These are phyloP conservation scores for Cicer cuneatum DNA, from an alignment of 306 rosid species.

Conservation along the genomic window DNA sequence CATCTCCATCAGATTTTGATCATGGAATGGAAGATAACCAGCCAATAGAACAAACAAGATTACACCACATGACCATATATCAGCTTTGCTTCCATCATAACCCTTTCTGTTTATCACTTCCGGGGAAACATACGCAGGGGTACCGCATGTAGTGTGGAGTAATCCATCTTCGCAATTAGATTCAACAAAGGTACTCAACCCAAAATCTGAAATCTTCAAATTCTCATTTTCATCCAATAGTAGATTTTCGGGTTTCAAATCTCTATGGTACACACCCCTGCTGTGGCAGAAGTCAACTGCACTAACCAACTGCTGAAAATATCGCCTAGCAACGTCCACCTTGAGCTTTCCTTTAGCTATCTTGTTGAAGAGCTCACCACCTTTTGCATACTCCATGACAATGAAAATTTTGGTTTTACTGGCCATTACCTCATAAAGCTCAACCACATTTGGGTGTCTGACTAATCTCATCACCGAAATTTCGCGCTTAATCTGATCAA, in stretches of 20 bases:
- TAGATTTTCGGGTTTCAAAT: conserved; percentile 91
- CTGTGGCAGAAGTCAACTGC: conserved; percentile 97
- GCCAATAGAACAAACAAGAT: conserved; percentile 87
- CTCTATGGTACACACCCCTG: conserved; percentile 88
- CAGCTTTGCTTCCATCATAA: conserved; percentile 90
- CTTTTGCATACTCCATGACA: conserved; percentile 89
- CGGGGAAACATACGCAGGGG: conserved; percentile 96
- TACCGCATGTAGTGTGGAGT: conserved; percentile 96
- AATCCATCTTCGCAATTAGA: conserved; percentile 83
- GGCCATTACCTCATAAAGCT: conserved; percentile 98
- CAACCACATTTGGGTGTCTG: conserved; percentile 83
- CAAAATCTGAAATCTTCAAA: conserved; percentile 92
- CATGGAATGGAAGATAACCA: conserved; percentile 91
- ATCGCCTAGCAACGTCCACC: conserved; percentile 77
- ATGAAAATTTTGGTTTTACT: conserved; percentile 90
- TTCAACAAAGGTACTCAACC: conserved; percentile 86
- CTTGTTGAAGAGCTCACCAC: conserved; percentile 94
- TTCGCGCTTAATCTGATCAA: conserved; percentile 90
- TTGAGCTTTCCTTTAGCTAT: conserved; percentile 86
- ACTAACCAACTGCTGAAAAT: conserved; percentile 83
- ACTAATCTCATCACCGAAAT: conserved; percentile 85
- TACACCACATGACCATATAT: conserved; percentile 99
- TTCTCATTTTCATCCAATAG: conserved; percentile 90
- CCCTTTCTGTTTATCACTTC: conserved; percentile 90
- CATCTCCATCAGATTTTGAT: conserved; percentile 90